phyloP scores from a whole-genome alignment of 2,329 filamentous ascomycete genomes.

The Xylariaceae sp. region DNA sequence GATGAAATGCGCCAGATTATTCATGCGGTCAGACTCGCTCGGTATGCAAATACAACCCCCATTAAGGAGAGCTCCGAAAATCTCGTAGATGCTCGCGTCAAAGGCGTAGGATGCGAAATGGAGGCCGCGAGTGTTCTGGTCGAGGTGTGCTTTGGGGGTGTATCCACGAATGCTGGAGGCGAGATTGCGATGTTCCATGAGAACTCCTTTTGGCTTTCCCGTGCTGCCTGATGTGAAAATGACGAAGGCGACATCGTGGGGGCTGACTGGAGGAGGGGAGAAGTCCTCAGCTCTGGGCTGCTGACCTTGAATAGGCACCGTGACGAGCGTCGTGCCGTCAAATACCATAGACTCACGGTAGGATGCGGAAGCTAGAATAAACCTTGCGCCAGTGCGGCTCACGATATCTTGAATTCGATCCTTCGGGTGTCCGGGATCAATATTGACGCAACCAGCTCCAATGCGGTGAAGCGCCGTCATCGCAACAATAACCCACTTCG shows the following conservation, averaged over 20 bases:
- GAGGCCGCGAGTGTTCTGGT: constrained; percentile 13
- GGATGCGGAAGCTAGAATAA: neutral
- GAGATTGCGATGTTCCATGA: constrained; percentile 4
- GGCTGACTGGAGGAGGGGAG: neutral
- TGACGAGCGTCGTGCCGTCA: neutral
- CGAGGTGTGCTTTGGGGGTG: neutral
- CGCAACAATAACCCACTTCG: constrained; percentile 9
- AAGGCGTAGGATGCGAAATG: constrained; percentile 36
- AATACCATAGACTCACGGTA: neutral
- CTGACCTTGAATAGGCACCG: constrained; percentile 3
- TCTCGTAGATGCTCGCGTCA: constrained; percentile 37
- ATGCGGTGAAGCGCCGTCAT: constrained; percentile 9
- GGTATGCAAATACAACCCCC: constrained; percentile 39
- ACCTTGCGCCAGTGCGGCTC: neutral
- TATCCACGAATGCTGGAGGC: constrained; percentile 2
- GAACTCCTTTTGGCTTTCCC: constrained; percentile 16
- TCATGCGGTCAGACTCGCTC: constrained; percentile 35
- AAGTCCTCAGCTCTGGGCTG: constrained; percentile 1
- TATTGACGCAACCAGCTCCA: constrained; percentile 6
- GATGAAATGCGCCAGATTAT: constrained; percentile 32
- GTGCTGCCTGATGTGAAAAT: constrained; percentile 15
- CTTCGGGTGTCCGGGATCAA: constrained; percentile 8
- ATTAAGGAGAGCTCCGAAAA: constrained; percentile 36
- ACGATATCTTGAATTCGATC: constrained; percentile 6
- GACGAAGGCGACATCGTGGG: constrained; percentile 1